Evolutionary conservation across 1,139 yeast species (phyloP), one percentile per base, ranked within the genome.

Genomic region (Wickerhamomyces sp.): DNA sequence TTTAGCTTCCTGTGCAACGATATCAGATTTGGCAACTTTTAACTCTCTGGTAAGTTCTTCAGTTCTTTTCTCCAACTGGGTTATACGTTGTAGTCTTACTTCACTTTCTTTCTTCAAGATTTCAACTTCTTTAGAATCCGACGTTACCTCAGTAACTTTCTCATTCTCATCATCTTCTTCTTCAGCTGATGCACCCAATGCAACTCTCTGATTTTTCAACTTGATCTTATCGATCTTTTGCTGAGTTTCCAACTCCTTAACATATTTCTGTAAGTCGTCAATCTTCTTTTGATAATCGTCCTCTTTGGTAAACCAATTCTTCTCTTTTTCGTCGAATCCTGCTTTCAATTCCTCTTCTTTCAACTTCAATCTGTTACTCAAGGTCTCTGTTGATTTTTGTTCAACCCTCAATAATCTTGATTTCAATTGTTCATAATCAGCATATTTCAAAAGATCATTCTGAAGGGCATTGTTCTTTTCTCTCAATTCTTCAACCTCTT

Each of bases 401-500:
- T 82, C 91, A 33, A 67, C 61, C 41, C 75, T 70, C 30, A 72
- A 51, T 30, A 83, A 58, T 46, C 83, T 68, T 31, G 72, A 71
- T 51, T 85, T 84, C 44, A 88, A 57, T 36, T 75, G 78, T 30
- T 84, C 91, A 55, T 88, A 87, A 59, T 87, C 96, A 0, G 93
- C 88, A 50, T 64, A 73, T 38, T 70, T 70, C 19, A 81, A 64
- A 28, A 86, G 57, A 50, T 79, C 77, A 32, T 80, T 82, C 40
- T 75, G 75, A 39, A 87, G 62, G 14, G 58, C 55, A 4, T 63
- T 59, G 38, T 82, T 74, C 51, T 83, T 86, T 16, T 62, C 61
- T 42, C 70, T 67, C 34, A 83, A 58, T 11, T 61, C 60, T 2
- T 70, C 71, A 3, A 72, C 61, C 38, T 85, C 88, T 12, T 73